phyloP scores from a whole-genome alignment of 1,284 basidiomycete genomes.

The Naganishia sp. region DNA sequence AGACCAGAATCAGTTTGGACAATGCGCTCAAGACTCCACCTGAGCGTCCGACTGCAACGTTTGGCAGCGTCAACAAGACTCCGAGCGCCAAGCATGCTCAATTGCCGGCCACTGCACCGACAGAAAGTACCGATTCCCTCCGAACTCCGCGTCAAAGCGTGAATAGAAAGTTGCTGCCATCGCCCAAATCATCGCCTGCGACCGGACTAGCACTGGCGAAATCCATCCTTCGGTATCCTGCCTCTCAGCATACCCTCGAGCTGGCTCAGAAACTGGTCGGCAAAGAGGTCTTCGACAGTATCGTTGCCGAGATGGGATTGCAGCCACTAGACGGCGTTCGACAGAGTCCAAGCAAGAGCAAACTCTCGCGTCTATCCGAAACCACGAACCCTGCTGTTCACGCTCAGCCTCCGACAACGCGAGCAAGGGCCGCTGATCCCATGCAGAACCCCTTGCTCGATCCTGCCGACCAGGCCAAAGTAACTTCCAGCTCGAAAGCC shows the following conservation, averaged over 20 bases:
- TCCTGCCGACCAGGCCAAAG: slow-evolving; percentile 17
- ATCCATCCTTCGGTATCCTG: slow-evolving; percentile 29
- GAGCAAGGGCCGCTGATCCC: slow-evolving; percentile 20
- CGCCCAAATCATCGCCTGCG: slow-evolving; percentile 31
- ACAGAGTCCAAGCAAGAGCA: slow-evolving; percentile 20
- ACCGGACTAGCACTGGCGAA: slow-evolving; percentile 31
- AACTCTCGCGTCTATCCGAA: slow-evolving; percentile 12
- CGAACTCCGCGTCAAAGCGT: slow-evolving; percentile 25
- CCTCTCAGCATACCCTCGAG: slow-evolving; percentile 30
- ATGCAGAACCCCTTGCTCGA: slow-evolving; percentile 17
- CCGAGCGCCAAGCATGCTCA: slow-evolving; percentile 15
- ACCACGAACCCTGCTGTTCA: neutral
- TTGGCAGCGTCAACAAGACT: slow-evolving; percentile 6
- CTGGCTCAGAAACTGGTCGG: slow-evolving; percentile 34
- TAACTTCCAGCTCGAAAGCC: neutral
- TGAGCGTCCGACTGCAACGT: slow-evolving; percentile 1
- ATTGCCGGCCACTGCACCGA: neutral
- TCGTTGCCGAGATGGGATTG: slow-evolving; percentile 33
- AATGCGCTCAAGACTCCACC: slow-evolving; percentile 18
- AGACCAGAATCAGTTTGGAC: slow-evolving; percentile 12
- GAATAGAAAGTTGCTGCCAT: slow-evolving; percentile 6
- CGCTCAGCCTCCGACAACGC: neutral
- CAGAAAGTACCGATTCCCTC: slow-evolving; percentile 17
- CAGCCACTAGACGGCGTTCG: slow-evolving; percentile 13
- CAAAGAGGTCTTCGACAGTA: slow-evolving; percentile 29